Percentiles rank a stretch among this genome's conserved stretches.
Conservation (phyloP, 139 green algal genomes). For the Closterium sp. region DNA sequence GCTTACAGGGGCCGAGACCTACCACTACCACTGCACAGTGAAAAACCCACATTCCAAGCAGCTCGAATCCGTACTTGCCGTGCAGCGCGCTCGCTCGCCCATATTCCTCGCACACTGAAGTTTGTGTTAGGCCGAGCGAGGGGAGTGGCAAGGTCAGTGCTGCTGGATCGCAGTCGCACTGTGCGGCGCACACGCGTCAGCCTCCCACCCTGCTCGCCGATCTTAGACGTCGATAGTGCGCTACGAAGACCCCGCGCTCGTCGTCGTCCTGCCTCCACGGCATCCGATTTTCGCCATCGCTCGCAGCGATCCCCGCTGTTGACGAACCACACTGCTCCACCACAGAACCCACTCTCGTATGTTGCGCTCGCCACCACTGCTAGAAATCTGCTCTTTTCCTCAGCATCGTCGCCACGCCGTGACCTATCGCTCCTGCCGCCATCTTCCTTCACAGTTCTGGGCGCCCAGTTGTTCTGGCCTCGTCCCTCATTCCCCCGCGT, state of each 20-base stretch:
- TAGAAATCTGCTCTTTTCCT: background rate
- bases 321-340: background rate
- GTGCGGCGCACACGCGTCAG: background rate
- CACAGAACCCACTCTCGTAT: background rate
- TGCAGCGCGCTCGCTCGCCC: background rate
- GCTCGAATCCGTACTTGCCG: no score
- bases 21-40: background rate
- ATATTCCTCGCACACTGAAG: background rate
- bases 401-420: background rate
- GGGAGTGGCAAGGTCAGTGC: background rate
- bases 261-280: background rate
- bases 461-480: background rate
- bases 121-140: background rate
- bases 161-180: background rate
- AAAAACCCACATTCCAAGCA: no score
- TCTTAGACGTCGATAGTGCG: background rate
- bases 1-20: background rate
- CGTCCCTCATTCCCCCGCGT: background rate
- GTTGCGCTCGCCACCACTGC: background rate
- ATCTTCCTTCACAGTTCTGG: background rate
- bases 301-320: background rate
- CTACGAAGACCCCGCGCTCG: background rate
- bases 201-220: background rate
- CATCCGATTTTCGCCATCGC: background rate
- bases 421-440: background rate